Base-by-base conservation (phyloP, 306 rosid species). In the Begonia masoniana region DNA sequence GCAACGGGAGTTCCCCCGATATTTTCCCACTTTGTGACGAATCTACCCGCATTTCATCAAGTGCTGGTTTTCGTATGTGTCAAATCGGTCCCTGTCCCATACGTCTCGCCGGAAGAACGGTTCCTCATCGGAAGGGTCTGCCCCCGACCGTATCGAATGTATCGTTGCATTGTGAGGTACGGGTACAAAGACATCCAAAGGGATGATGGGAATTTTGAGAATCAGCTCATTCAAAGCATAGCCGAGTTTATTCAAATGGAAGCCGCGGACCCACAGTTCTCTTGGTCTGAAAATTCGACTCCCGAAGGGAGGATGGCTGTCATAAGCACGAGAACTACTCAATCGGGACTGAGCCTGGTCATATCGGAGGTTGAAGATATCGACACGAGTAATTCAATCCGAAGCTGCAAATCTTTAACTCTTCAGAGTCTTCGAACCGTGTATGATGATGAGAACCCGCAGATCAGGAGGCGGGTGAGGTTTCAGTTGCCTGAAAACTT, bases 261-360 rank as follows among this genome's bases (percentile, higher is more conserved):
- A 62, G 88, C 95, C 14, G 79, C 56, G 48, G 85, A 80, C 69
- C 81, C 95, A 51, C 92, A 79, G 47, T 53, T 68, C 56, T 67
- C 85, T 19, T 61, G 67, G 74, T 69, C 88, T 0, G 95, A 82
- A 48, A 66, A 54, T 66, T 63, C 82, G 10, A 79, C 93, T 16
- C 58, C 74, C 54, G 93, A 86, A 51, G 95, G 88, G 65, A 78
- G 95, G 62, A 82, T 86, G 95, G 95, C 95, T 43, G 93, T 86
- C 26, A 69, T 86, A 71, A 82, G 95, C 62, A 68, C 85, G 15
- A 71, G 83, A 60, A 61, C 47, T 35, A 48, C 73, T 16, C 81
- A 71, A 48, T 71, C 79, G 39, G 51, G 65, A 74, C 64, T 73
- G 41, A 76, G 65, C 71, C 52, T 79, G 49, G 52, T 80, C 23